Evolutionary conservation across 2,329 filamentous ascomycete species (phyloP).

Genomic region (Chaetomium olivaceum): DNA sequence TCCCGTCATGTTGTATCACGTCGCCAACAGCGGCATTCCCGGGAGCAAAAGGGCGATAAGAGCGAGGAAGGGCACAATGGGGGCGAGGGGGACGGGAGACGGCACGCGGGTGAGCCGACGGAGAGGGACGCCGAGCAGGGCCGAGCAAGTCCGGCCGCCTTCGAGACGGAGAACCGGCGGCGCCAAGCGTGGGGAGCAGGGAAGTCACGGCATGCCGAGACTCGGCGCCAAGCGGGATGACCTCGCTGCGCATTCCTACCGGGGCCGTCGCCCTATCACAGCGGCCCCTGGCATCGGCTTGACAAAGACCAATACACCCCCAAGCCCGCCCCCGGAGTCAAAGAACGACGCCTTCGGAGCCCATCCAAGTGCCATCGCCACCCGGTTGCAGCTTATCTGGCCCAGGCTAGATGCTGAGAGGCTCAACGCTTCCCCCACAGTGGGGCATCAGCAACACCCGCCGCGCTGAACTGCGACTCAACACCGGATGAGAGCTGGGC

Average conservation of each 20-base stretch:
- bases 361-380: slow-evolving; percentile 19
- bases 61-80: not conserved
- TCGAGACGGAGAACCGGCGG: slow-evolving; percentile 6
- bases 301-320: slow-evolving; percentile 10
- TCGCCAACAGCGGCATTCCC: not conserved
- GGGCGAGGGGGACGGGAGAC: not conserved
- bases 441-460: slow-evolving; percentile 21
- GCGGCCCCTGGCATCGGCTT: not conserved
- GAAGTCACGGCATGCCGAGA: slow-evolving; percentile 25
- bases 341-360: slow-evolving; percentile 26
- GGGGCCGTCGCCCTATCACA: slow-evolving; percentile 29
- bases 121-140: slow-evolving; percentile 9
- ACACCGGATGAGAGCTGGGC: slow-evolving; percentile 21
- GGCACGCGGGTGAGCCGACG: not conserved
- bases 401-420: slow-evolving; percentile 14
- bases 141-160: slow-evolving; percentile 1
- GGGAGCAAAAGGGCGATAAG: not conserved
- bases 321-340: not conserved
- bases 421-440: slow-evolving; percentile 13
- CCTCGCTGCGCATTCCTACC: slow-evolving; percentile 24
- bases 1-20: not conserved
- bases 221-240: slow-evolving; percentile 30
- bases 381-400: slow-evolving; percentile 26
- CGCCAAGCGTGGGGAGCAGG: slow-evolving; percentile 22
- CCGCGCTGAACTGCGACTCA: slow-evolving; percentile 18